These are phyloP conservation scores for Paracoccidioides lutzii DNA, from an alignment of 2,329 filamentous ascomycete genomes.

Conservation along the genomic window DNA sequence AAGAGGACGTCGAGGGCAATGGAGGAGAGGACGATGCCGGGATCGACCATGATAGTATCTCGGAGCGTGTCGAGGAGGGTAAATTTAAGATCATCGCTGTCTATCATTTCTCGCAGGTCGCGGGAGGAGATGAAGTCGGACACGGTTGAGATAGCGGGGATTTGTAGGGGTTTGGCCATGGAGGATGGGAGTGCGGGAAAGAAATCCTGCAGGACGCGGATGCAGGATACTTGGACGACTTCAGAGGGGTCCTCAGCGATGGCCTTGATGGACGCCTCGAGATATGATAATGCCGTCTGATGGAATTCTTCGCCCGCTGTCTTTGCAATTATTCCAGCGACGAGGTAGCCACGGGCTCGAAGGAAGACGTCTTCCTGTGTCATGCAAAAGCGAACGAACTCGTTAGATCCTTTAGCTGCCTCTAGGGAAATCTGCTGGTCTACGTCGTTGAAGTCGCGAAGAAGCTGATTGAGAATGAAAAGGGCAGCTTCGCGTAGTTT, in stretches of 20 bases:
- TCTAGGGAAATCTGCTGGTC: constrained; percentile 57
- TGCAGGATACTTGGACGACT: constrained; percentile 81
- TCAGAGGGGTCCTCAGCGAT: constrained; percentile 67
- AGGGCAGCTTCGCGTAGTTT: constrained; percentile 67
- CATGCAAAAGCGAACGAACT: constrained; percentile 68
- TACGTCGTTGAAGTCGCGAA: constrained; percentile 71
- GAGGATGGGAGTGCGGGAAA: constrained; percentile 41
- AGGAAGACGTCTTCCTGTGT: constrained; percentile 60
- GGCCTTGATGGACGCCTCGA: constrained; percentile 54
- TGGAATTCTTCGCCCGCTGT: constrained; percentile 46
- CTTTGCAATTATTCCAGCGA: constrained; percentile 66
- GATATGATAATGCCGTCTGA: constrained; percentile 25
- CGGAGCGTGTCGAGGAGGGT: constrained; percentile 78
- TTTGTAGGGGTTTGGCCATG: constrained; percentile 46
- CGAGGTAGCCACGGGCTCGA: constrained; percentile 73
- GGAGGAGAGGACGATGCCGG: constrained; percentile 57
- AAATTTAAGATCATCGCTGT: constrained; percentile 83
- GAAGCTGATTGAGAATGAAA: constrained; percentile 71
- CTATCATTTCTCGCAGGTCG: constrained; percentile 69
- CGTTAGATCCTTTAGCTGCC: constrained; percentile 60
- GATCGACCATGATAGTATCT: constrained; percentile 68
- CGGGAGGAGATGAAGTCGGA: constrained; percentile 64
- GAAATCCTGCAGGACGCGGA: constrained; percentile 68
- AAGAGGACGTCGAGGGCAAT: constrained; percentile 72
- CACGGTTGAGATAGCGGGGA: constrained; percentile 46